Base-by-base conservation (phyloP, 129 eudicot genomes). In the Ambrosia artemisiifolia region DNA sequence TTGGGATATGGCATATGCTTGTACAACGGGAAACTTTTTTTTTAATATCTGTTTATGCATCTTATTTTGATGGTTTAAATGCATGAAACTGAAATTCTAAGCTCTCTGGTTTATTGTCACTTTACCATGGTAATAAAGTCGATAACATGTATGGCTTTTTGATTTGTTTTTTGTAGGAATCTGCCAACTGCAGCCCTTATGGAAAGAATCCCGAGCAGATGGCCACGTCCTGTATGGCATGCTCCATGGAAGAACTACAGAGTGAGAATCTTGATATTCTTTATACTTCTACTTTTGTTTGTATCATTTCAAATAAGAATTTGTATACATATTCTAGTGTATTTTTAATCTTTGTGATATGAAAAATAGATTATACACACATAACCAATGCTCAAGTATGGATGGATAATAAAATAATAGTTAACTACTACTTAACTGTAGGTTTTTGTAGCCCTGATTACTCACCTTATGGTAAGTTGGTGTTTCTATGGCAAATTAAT, bases 181-280 rank as follows among this genome's bases (percentile, higher is more conserved):
- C 78, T 86, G 19, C 86, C 97, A 61, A 95, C 99, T 74, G 82
- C 97, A 66, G 99, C 99, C 43, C 93, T 95, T 75, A 91, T 95
- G 97, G 99, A 90, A 83, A 83, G 99, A 83, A 91, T 95, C 54
- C 96, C 99, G 63, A 90, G 99, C 75, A 88, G 86, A 75, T 95
- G 99, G 99, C 99, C 99, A 1, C 92, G 96, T 50, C 99, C 99
- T 19, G 85, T 69, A 43, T 95, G 99, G 99, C 99, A 68, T 78
- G 78, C 97, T 72, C 99, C 99, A 65, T 95, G 99, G 99, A 95
- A 91, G 80, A 95, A 88, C 81, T 95, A 95, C 81, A 86, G 99
- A 85, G 99, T 95, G 62, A 82, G 82, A 51, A 73, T 16, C 68
- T 46, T 75, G 49, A 44, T 69, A 11, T 71, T 49, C 42, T 42